Percentiles rank a stretch among this genome's conserved stretches.
Conservation (phyloP, 768 basidiomycete genomes). For the Suillus placidus region DNA sequence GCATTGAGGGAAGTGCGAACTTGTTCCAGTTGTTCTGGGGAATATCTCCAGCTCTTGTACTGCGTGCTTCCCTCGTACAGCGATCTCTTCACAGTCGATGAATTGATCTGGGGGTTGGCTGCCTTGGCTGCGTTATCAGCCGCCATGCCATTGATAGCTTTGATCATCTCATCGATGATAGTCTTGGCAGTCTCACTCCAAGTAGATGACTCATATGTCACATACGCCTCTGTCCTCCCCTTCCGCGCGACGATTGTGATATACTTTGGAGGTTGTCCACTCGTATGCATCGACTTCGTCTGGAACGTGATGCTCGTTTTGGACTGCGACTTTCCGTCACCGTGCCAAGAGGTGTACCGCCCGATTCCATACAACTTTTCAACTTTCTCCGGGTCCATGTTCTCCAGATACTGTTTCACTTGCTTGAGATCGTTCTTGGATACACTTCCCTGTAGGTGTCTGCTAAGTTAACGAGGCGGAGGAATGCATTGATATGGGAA, state of each 20-base stretch:
- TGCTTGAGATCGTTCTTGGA: background rate
- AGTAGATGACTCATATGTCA: background rate
- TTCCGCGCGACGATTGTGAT: background rate
- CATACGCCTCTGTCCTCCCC: background rate
- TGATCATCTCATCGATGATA: background rate
- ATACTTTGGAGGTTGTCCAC: background rate
- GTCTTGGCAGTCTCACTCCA: background rate
- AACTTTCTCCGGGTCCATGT: background rate
- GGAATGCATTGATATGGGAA: background rate
- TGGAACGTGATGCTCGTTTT: background rate
- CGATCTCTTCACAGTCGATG: slow-evolving; percentile 32
- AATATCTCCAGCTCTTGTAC: slow-evolving; percentile 88
- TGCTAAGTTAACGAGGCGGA: background rate
- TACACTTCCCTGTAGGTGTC: background rate
- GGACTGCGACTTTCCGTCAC: background rate
- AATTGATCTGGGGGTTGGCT: background rate
- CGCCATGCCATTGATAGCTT: background rate
- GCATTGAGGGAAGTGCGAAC: slow-evolving; percentile 71
- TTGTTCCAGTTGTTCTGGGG: slow-evolving; percentile 59
- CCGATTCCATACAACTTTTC: background rate
- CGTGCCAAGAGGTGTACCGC: background rate
- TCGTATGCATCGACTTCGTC: background rate
- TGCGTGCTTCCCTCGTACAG: slow-evolving; percentile 82
- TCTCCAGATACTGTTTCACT: background rate
- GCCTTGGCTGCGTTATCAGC: slow-evolving; percentile 3